Conservation (phyloP, 2,329 filamentous ascomycete genomes). For the Sporothrix schenckii region DNA sequence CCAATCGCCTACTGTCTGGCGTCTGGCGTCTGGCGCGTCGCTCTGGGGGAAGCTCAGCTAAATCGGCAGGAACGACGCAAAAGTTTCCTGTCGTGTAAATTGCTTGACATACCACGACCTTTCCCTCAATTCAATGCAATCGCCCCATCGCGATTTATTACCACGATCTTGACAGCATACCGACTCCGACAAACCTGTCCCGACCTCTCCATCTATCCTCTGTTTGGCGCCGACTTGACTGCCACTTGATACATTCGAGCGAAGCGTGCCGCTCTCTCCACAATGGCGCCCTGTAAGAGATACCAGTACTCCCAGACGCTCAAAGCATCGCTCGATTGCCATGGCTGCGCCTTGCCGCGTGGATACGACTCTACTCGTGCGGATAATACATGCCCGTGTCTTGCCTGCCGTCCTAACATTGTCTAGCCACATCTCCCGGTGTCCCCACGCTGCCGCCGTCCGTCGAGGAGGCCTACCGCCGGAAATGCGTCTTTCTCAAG, state of each 20-base stretch:
- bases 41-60: slow-evolving; percentile 21
- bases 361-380: not conserved
- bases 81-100: slow-evolving; percentile 8
- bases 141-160: not conserved
- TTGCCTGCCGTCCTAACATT: not conserved
- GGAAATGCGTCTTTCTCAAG: slow-evolving; percentile 94
- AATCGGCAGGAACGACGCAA: slow-evolving; percentile 1
- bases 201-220: not conserved
- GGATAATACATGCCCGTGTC: not conserved
- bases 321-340: not conserved
- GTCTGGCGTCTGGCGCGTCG: slow-evolving; percentile 14
- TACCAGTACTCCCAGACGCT: not conserved
- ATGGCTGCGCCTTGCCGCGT: not conserved
- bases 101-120: not conserved
- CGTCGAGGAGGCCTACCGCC: slow-evolving; percentile 92
- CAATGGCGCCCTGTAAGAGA: slow-evolving; percentile 36
- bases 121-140: not conserved
- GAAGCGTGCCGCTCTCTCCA: slow-evolving; percentile 11
- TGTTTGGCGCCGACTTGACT: not conserved
- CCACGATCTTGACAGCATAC: not conserved
- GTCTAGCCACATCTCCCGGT: slow-evolving; percentile 17
- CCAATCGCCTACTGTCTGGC: not conserved
- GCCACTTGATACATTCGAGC: slow-evolving; percentile 17
- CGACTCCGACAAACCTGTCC: not conserved
- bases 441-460: slow-evolving; percentile 72